phyloP scores from a whole-genome alignment of 306 rosid species.

The Pyrus communis region DNA sequence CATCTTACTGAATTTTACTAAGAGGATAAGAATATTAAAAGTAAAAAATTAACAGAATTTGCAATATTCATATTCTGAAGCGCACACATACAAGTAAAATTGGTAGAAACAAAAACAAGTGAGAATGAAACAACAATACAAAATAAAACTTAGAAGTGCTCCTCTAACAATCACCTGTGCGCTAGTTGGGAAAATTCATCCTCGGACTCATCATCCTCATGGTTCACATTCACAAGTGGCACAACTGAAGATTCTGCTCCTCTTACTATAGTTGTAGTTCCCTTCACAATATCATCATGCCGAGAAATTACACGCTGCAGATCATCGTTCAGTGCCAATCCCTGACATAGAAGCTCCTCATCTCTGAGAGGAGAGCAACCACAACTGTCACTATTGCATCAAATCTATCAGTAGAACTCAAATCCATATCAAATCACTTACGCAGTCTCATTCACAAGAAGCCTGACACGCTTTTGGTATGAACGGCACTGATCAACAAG shows the following conservation, averaged over 20 bases:
- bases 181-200: constrained; percentile 86
- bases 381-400: constrained; percentile 11
- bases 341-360: constrained; percentile 69
- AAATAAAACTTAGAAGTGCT: background rate
- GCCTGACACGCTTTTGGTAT: constrained; percentile 83
- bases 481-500: constrained; percentile 96
- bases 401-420: background rate
- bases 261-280: constrained; percentile 33
- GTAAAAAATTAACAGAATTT: background rate
- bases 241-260: constrained; percentile 49
- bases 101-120: background rate
- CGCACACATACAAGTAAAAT: background rate
- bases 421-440: constrained; percentile 23
- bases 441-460: constrained; percentile 73
- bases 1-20: background rate
- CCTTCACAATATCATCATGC: constrained; percentile 62
- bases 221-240: constrained; percentile 66
- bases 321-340: constrained; percentile 73
- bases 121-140: background rate
- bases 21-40: background rate
- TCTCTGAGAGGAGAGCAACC: constrained; percentile 51
- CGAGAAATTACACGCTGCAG: constrained; percentile 72
- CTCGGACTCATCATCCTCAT: constrained; percentile 78
- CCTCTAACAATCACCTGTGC: constrained; percentile 43
- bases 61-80: background rate